Evolutionary conservation across 352 stramenopile species (phyloP).

Genomic region (Phytophthora boehmeriae): DNA sequence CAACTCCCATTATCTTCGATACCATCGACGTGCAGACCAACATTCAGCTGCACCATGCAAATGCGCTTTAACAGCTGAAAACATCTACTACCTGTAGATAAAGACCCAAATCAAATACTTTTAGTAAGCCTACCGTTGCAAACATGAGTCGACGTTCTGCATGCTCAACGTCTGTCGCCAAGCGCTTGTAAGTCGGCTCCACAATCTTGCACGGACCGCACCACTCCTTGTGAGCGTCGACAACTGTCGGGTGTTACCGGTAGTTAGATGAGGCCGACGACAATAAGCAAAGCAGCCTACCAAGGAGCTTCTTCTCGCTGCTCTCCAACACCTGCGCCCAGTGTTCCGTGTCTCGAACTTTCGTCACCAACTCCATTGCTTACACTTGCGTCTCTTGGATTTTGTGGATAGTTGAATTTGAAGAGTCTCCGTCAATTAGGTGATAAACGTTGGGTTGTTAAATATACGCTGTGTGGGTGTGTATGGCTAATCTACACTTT

Average conservation of each 20-base stretch:
- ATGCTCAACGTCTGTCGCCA: conserved; percentile 60
- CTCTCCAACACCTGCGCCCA: conserved; percentile 55
- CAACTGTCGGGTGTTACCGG: conserved; percentile 33
- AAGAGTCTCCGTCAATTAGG: no score
- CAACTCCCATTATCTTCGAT: conserved; percentile 63
- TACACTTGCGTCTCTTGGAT: no score
- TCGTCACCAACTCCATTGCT: conserved; percentile 54
- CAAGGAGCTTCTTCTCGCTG: conserved; percentile 71
- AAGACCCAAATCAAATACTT: no score
- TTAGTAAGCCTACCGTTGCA: conserved; percentile 54
- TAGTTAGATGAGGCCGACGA: neutral
- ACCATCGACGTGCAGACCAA: conserved; percentile 52
- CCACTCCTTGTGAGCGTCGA: conserved; percentile 77
- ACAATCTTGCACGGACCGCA: conserved; percentile 79
- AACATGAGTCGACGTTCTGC: conserved; percentile 61
- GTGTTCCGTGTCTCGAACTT: conserved; percentile 67
- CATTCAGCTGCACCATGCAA: conserved; percentile 43
- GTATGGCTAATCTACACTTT: neutral
- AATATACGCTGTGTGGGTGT: neutral
- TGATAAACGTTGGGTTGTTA: no score
- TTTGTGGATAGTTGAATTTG: no score
- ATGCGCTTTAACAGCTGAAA: neutral
- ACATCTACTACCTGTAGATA: neutral
- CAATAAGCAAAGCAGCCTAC: conserved; percentile 22
- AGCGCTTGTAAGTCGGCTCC: conserved; percentile 75